Percentiles rank a stretch among this genome's conserved stretches.
Evolutionary conservation across 805 yeast genomes (phyloP).

Genomic region (Metschnikowia picachoensis): DNA sequence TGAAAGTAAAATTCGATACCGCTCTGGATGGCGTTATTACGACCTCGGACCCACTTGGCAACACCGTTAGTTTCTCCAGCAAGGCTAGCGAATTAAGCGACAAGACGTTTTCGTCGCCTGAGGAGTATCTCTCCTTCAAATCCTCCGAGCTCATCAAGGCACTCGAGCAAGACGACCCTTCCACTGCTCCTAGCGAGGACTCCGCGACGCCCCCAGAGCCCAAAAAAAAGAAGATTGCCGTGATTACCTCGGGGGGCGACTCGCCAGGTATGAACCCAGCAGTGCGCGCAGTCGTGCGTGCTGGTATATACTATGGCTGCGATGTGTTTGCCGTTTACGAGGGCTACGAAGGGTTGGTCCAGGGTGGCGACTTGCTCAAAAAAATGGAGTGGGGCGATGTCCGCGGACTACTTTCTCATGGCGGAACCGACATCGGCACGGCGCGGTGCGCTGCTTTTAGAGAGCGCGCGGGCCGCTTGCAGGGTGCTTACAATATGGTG

Average conservation of each 20-base stretch:
- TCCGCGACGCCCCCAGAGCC: not conserved
- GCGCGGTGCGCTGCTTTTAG: slow-evolving; percentile 87
- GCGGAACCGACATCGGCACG: slow-evolving; percentile 96
- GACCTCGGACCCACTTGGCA: slow-evolving; percentile 34
- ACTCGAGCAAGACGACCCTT: slow-evolving; percentile 2
- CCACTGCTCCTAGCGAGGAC: not conserved
- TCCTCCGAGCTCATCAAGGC: slow-evolving; percentile 22
- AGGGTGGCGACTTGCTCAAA: slow-evolving; percentile 74
- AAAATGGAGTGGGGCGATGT: slow-evolving; percentile 92
- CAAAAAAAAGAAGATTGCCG: slow-evolving; percentile 56
- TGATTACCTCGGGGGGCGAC: slow-evolving; percentile 98
- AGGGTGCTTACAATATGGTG: slow-evolving; percentile 82
- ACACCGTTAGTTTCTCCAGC: slow-evolving; percentile 26
- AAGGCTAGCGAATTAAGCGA: slow-evolving; percentile 21
- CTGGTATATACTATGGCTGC: slow-evolving; percentile 84
- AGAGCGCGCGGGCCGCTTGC: slow-evolving; percentile 79
- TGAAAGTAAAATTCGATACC: slow-evolving; percentile 5
- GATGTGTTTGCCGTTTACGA: slow-evolving; percentile 89
- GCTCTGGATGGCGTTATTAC: slow-evolving; percentile 9
- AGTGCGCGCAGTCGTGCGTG: slow-evolving; percentile 91
- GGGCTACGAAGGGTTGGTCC: slow-evolving; percentile 91
- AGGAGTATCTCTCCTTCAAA: slow-evolving; percentile 26
- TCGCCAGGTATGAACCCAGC: slow-evolving; percentile 98
- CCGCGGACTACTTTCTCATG: slow-evolving; percentile 85
- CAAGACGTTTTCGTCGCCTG: slow-evolving; percentile 20